phyloP scores from a whole-genome alignment of 352 stramenopile genomes.

The Phytopythium oedochilum region DNA sequence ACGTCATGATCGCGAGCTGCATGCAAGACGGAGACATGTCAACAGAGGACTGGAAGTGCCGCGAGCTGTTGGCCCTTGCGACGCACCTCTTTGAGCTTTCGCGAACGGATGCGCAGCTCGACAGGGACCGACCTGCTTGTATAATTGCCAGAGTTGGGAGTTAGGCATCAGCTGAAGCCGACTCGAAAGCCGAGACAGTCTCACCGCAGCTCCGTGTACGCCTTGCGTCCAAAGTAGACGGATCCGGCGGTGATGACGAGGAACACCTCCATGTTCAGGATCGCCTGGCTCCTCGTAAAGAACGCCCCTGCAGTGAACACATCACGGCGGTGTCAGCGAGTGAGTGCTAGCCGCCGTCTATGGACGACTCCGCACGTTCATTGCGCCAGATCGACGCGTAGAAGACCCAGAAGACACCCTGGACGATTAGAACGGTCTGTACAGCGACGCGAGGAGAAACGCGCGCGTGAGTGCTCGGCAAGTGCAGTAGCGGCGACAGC shows the following conservation, averaged over 20 bases:
- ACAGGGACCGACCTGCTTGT: constrained; percentile 65
- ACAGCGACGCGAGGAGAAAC: neutral
- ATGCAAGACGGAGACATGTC: neutral
- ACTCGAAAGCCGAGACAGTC: neutral
- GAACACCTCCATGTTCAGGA: constrained; percentile 83
- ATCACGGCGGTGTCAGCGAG: neutral
- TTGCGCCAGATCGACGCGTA: constrained; percentile 68
- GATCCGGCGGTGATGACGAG: constrained; percentile 69
- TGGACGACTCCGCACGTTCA: constrained; percentile 38
- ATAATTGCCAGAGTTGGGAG: neutral
- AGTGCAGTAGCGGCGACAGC: no score
- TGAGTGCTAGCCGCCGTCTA: neutral
- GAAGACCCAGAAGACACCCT: constrained; percentile 74
- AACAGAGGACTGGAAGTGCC: neutral
- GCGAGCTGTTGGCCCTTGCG: neutral
- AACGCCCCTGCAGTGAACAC: constrained; percentile 47
- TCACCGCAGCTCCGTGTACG: constrained; percentile 75
- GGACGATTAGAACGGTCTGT: constrained; percentile 53
- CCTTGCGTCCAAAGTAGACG: constrained; percentile 73
- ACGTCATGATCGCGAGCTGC: constrained; percentile 69
- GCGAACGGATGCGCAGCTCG: constrained; percentile 74
- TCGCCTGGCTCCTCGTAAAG: constrained; percentile 71
- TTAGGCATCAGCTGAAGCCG: neutral
- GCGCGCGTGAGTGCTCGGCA: neutral
- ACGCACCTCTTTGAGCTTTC: constrained; percentile 72